Evolutionary conservation across 1,284 basidiomycete genomes (phyloP).

Genomic region (Tilletia walkeri): DNA sequence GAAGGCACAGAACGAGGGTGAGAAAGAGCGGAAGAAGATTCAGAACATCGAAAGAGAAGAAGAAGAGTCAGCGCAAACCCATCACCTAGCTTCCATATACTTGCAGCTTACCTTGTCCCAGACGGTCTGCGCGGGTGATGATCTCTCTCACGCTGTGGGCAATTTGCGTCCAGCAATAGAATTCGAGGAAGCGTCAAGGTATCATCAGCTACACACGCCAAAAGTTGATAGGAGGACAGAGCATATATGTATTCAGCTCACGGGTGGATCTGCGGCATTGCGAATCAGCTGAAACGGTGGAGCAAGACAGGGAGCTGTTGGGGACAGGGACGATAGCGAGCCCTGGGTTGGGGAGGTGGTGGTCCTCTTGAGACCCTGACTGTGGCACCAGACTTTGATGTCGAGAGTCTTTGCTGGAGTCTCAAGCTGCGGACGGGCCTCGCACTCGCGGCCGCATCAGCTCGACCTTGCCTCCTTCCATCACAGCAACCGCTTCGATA

Average conservation of each 20-base stretch:
- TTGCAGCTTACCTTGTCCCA: not conserved
- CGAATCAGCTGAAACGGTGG: not conserved
- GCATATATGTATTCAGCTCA: not conserved
- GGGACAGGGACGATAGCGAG: no score
- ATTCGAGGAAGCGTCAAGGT: not conserved
- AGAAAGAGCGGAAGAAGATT: not conserved
- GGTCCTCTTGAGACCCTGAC: no score
- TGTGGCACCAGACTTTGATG: no score
- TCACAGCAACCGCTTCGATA: not conserved
- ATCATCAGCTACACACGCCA: not conserved
- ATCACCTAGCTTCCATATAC: not conserved
- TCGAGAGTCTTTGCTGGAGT: no score
- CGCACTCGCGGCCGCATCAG: not conserved
- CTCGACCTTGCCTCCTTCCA: not conserved
- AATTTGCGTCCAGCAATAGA: not conserved
- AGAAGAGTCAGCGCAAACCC: not conserved
- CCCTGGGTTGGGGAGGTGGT: no score
- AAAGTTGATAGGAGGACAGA: not conserved
- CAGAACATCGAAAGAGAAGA: not conserved
- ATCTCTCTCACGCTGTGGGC: conserved; percentile 1
- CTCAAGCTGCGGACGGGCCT: not conserved
- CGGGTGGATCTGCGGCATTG: conserved; percentile 6
- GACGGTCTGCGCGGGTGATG: conserved; percentile 11
- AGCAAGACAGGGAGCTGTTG: no score
- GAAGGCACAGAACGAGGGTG: not conserved